Evolutionary conservation across 768 basidiomycete species (phyloP), one percentile per base, ranked within the genome.

Genomic region (Mycena crocata): DNA sequence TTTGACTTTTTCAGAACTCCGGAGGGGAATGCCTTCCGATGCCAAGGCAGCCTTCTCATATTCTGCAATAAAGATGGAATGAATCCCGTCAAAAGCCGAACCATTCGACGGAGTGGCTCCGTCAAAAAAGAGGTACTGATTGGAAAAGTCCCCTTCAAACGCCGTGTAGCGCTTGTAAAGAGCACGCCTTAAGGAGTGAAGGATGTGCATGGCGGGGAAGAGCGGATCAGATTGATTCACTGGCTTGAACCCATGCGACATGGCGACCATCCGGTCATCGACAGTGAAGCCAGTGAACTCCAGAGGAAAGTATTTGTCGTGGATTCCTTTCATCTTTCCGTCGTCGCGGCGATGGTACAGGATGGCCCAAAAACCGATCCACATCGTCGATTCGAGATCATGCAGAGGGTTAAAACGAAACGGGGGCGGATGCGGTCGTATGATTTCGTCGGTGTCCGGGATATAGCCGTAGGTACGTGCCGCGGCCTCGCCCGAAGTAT

Each of bases 401-500:
- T 57, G 56, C 7, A 57, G 23, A 2, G 56, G 56, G 23, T 57
- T 44, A n/a, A 44, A 57, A 3, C 40, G 56, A 23, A 57, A 57
- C 8, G 56, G 42, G 4, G 35, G 15, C 34, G n/a, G 12, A 23
- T 34, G 35, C 32, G 35, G 13, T n/a, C n/a, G n/a, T n/a, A n/a
- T n/a, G n/a, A n/a, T n/a, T n/a, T n/a, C n/a, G 9, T 9, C 15
- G 21, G 52, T 21, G 13, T 10, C 6, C n/a, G 52, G 34, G 39
- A 13, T 6, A 17, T 44, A 23, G 13, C 52, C 32, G 24, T 57
- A 57, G 13, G 3, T 21, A 19, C 23, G 26, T 9, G 26, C 3
- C 5, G 55, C 55, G 3, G 23, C 55, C 19, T 57, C 55, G 10
- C 14, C 40, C 5, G 55, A 8, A 19, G 55, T 44, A 28, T 42